Conservation (phyloP, 139 green algal genomes). For the Asterochloris erici region DNA sequence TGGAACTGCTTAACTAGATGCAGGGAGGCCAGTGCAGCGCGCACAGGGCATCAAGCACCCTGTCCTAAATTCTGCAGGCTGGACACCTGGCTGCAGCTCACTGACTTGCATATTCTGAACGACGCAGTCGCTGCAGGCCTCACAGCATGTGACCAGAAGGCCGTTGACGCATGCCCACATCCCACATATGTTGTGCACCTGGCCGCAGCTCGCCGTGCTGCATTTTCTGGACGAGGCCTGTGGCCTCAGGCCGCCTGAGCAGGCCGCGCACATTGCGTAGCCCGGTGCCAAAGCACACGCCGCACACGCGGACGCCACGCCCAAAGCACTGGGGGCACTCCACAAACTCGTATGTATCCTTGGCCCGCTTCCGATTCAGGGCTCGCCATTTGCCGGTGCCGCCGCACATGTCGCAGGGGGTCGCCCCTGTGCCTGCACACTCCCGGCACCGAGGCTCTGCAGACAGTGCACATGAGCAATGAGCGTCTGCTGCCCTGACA, state of each 20-base stretch:
- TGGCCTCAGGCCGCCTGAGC: slow-evolving; percentile 88
- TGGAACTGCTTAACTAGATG: not conserved
- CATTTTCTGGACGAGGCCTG: slow-evolving; percentile 90
- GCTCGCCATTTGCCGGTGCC: slow-evolving; percentile 97
- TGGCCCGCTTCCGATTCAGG: slow-evolving; percentile 83
- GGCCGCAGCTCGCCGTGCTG: slow-evolving; percentile 84
- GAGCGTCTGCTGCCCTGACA: too few species aligned
- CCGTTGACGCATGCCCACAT: not conserved
- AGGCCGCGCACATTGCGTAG: slow-evolving; percentile 88
- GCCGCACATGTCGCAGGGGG: slow-evolving; percentile 96
- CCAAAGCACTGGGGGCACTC: slow-evolving; percentile 98
- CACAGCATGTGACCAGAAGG: not conserved
- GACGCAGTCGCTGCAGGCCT: too few species aligned
- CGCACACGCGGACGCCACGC: slow-evolving; percentile 85
- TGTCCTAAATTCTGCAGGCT: too few species aligned
- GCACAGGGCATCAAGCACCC: too few species aligned
- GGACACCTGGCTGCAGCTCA: too few species aligned
- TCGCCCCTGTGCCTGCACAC: slow-evolving; percentile 74
- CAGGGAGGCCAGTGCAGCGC: not conserved
- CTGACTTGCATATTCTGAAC: too few species aligned
- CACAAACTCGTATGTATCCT: slow-evolving; percentile 97
- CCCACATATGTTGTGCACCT: slow-evolving; percentile 21
- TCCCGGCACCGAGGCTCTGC: slow-evolving; percentile 58
- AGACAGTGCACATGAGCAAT: too few species aligned
- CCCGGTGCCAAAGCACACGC: slow-evolving; percentile 95